Conservation (phyloP, 345 rosid species). For the Turritis glabra region DNA sequence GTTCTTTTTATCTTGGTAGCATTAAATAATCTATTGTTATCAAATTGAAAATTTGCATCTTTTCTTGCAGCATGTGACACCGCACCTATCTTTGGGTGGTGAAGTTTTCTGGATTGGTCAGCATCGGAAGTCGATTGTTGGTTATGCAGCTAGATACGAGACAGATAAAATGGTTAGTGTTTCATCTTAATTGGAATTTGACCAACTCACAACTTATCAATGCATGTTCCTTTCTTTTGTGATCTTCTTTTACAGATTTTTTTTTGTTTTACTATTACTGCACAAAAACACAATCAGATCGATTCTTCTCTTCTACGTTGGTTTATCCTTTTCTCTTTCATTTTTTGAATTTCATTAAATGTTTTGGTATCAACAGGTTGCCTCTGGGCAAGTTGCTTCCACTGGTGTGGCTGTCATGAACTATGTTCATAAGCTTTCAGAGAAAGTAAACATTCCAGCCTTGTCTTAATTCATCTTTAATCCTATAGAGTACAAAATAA, state of each 20-base stretch:
- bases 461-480: background rate
- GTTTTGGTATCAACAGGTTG: constrained; percentile 45
- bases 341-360: background rate
- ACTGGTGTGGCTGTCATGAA: constrained; percentile 78
- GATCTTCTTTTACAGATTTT: background rate
- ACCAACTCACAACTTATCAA: background rate
- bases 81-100: constrained; percentile 72
- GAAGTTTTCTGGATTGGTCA: constrained; percentile 88
- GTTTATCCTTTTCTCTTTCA: background rate
- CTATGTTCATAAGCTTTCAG: constrained; percentile 89
- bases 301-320: too few relatives aligned
- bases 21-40: background rate
- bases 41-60: background rate
- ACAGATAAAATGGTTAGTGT: constrained; percentile 74
- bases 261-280: too few relatives aligned
- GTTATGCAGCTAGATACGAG: constrained; percentile 87
- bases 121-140: constrained; percentile 73
- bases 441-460: constrained; percentile 55
- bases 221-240: background rate
- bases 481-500: background rate
- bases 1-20: background rate
- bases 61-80: constrained; percentile 72
- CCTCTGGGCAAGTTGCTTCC: constrained; percentile 83
- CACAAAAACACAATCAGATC: too few relatives aligned
- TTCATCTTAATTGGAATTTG: background rate